A percentile compares a stretch with the other conserved stretches of the same genome.
Conservation (phyloP, 2,329 filamentous ascomycete species). For the Nakataea oryzae region DNA sequence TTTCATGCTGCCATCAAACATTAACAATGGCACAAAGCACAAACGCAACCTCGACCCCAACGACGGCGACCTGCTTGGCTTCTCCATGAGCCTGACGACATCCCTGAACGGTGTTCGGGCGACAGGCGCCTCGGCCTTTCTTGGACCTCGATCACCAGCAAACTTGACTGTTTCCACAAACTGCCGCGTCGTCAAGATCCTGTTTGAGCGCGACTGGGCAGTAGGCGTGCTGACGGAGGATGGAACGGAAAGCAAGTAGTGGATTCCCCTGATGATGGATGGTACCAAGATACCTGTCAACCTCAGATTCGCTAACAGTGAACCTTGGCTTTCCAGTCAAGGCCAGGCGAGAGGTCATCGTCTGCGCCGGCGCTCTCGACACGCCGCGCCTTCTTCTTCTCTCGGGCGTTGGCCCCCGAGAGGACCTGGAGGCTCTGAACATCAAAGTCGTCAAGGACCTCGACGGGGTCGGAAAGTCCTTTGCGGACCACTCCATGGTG, state of each 20-base stretch:
- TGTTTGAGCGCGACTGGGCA: slow-evolving; percentile 2
- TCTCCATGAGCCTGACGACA: slow-evolving; percentile 10
- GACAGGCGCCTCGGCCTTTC: slow-evolving; percentile 19
- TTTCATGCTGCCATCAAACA: not conserved
- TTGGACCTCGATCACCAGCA: slow-evolving; percentile 13
- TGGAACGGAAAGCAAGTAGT: too few species aligned
- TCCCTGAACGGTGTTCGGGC: slow-evolving; percentile 8
- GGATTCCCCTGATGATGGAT: not conserved
- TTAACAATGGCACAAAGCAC: too few species aligned
- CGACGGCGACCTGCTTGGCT: slow-evolving; percentile 27
- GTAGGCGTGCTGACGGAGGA: slow-evolving; percentile 1
- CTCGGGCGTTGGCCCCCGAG: slow-evolving; percentile 32
- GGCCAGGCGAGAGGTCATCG: slow-evolving; percentile 27
- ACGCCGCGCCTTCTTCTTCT: slow-evolving; percentile 32
- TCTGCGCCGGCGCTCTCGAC: slow-evolving; percentile 29
- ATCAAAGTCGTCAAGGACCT: slow-evolving; percentile 26
- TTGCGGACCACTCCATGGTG: slow-evolving; percentile 21
- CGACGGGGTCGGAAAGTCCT: slow-evolving; percentile 26
- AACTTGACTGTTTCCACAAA: slow-evolving; percentile 21
- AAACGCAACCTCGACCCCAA: slow-evolving; percentile 23
- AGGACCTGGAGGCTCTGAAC: slow-evolving; percentile 24
- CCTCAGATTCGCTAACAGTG: not conserved
- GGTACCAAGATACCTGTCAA: not conserved
- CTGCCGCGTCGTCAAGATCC: slow-evolving; percentile 22
- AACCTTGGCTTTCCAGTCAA: slow-evolving; percentile 4